Base-by-base conservation (phyloP, 2,329 filamentous ascomycete genomes). In the Aureobasidium namibiae region DNA sequence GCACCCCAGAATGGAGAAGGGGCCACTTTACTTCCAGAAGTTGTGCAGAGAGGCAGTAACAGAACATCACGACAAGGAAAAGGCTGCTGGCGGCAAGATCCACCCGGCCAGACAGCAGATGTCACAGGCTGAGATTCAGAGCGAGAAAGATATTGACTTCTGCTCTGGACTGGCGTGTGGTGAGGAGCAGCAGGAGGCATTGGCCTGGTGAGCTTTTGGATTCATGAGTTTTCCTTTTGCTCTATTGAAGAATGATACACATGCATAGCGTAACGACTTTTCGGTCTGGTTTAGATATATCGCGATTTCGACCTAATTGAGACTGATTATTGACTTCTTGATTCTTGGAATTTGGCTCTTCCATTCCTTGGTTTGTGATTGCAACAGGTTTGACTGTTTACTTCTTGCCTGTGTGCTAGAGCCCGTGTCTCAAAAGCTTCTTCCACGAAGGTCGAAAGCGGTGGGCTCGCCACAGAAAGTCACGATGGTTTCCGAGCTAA, bases 1-100 rank as follows among this genome's bases (percentile, higher is more conserved):
- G 69, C 83, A 87, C 67, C 83, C 83, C 0, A 73, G 75, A 52
- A 77, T 80, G 69, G 84, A 87, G 68, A 80, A 83, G 46, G 61
- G 44, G 13, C 61, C 61, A 4, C 34, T 59, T 3, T 81, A 76
- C 67, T 82, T 84, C 74, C 81, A 83, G 70, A 74, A 75, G 46
- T 67, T 69, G 2, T 74, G 78, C n/a, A 76, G 80, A 1, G 75
- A 82, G 16, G 67, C 72, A 10, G 71, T 83, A 31, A 74, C 68
- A 8, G 72, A 72, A 13, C 80, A 83, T 64, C 70, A 75, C 63
- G 70, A 75, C 60, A 68, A 69, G 31, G 81, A 83, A 65, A 70
- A 75, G 63, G 67, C 68, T 2, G 71, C 67, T 1, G 74, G 73
- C n/a, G 59, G 66, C 31, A 76, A 82, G 68, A 80, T 83, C 54